Percentiles rank a stretch among this genome's conserved stretches.
phyloP scores from a whole-genome alignment of 1,284 basidiomycete genomes.

The Leccinum pachyderme region DNA sequence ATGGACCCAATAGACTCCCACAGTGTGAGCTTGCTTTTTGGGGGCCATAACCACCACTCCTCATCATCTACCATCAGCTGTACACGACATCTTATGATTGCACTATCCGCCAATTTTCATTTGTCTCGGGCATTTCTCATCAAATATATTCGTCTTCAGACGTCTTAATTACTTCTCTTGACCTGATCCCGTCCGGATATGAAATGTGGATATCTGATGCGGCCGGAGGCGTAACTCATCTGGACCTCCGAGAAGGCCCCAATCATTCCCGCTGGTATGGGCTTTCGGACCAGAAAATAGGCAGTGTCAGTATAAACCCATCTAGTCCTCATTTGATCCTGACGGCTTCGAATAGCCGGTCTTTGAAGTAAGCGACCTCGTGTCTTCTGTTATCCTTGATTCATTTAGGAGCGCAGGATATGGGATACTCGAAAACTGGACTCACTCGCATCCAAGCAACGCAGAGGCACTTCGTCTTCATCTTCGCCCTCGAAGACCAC shows the following conservation, averaged over 20 bases:
- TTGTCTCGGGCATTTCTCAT: conserved; percentile 62
- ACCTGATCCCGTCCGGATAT: conserved; percentile 60
- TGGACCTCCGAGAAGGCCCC: conserved; percentile 66
- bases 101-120: conserved; percentile 68
- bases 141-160: conserved; percentile 66
- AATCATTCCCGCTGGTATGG: conserved; percentile 58
- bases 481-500: conserved; percentile 12
- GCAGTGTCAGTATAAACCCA: conserved; percentile 74
- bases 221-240: conserved; percentile 63
- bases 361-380: conserved; percentile 51
- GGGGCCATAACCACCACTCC: background rate
- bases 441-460: conserved; percentile 37
- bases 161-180: conserved; percentile 61
- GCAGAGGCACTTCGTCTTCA: conserved; percentile 5
- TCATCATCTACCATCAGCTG: conserved; percentile 43
- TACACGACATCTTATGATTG: conserved; percentile 79
- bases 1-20: conserved; percentile 71
- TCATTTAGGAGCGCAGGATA: conserved; percentile 43
- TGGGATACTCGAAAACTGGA: conserved; percentile 73
- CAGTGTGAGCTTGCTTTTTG: conserved; percentile 44
- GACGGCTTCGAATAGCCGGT: conserved; percentile 70
- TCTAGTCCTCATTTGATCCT: conserved; percentile 61
- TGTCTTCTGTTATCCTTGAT: background rate
- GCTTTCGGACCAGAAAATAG: conserved; percentile 70
- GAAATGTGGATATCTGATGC: conserved; percentile 82